phyloP scores from a whole-genome alignment of 2,329 filamentous ascomycete genomes.

The Penicillium sumatraense region DNA sequence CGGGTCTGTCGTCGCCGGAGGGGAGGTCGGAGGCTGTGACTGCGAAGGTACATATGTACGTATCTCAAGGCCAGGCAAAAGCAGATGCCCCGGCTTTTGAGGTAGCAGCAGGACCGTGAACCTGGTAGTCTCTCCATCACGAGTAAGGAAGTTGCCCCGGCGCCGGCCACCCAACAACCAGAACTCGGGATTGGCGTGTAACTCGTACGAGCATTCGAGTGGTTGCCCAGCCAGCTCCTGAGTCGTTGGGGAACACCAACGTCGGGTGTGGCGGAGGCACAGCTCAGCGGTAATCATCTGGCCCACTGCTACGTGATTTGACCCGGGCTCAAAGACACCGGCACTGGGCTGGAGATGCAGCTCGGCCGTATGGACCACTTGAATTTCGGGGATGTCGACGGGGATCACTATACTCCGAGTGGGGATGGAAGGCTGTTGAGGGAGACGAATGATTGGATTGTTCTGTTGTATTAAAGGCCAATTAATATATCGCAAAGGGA shows the following conservation, averaged over 20 bases:
- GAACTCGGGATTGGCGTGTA: slow-evolving; percentile 71
- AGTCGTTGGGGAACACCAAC: slow-evolving; percentile 51
- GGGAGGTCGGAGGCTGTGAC: slow-evolving; percentile 25
- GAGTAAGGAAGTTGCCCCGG: slow-evolving; percentile 71
- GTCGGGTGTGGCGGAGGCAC: slow-evolving; percentile 58
- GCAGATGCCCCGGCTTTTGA: slow-evolving; percentile 74
- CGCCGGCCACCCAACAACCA: slow-evolving; percentile 87
- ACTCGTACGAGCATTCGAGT: slow-evolving; percentile 81
- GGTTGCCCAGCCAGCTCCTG: slow-evolving; percentile 48
- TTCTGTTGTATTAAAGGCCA: slow-evolving; percentile 30
- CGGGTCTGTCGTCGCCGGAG: slow-evolving; percentile 19
- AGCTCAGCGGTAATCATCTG: slow-evolving; percentile 54
- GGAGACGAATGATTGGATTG: slow-evolving; percentile 38
- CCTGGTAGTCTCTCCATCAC: slow-evolving; percentile 51
- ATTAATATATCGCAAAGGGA: slow-evolving; percentile 6
- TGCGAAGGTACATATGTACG: slow-evolving; percentile 59
- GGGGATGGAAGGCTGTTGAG: slow-evolving; percentile 41
- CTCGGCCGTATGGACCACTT: slow-evolving; percentile 77
- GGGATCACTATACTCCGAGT: slow-evolving; percentile 77
- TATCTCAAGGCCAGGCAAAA: slow-evolving; percentile 79
- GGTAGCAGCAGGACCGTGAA: slow-evolving; percentile 80
- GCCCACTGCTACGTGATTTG: slow-evolving; percentile 49
- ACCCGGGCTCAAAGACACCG: slow-evolving; percentile 16
- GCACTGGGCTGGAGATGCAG: slow-evolving; percentile 37
- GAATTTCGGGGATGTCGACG: slow-evolving; percentile 83